Evolutionary conservation across 768 basidiomycete genomes (phyloP).

Genomic region (Tephrocybe sp.): DNA sequence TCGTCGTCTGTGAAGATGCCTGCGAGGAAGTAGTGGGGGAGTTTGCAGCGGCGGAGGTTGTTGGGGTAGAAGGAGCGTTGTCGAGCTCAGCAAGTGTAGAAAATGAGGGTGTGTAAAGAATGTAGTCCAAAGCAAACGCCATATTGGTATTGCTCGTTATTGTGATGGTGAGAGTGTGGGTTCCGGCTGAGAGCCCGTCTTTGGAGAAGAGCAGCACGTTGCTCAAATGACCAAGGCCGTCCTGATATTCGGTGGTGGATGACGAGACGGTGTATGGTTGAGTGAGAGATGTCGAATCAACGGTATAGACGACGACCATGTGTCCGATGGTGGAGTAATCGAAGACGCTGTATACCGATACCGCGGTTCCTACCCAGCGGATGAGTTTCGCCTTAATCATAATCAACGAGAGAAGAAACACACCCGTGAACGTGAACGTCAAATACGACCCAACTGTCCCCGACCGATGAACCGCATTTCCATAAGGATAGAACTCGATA

Average conservation of each 20-base stretch:
- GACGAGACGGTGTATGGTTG: background rate
- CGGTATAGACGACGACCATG: background rate
- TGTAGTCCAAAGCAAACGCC: conserved; percentile 5
- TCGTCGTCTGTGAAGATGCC: no score
- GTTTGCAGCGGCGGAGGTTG: background rate
- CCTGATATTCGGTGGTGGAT: background rate
- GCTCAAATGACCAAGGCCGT: background rate
- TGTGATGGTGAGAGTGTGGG: conserved; percentile 7
- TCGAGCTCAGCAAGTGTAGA: background rate
- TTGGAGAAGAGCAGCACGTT: background rate
- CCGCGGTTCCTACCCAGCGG: background rate
- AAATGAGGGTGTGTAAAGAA: conserved; percentile 10
- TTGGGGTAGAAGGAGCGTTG: background rate
- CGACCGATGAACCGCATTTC: background rate
- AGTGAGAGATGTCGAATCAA: background rate
- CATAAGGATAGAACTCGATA: background rate
- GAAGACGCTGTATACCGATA: conserved; percentile 2
- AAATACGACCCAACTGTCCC: background rate
- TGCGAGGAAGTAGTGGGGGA: background rate
- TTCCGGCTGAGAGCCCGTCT: background rate
- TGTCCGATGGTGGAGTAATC: background rate
- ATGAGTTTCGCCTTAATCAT: background rate
- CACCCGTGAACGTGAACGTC: background rate
- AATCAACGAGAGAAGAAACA: background rate
- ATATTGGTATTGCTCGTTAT: background rate